A percentile compares a stretch with the other conserved stretches of the same genome.
These are phyloP conservation scores for Penicillium sumatraense DNA, from an alignment of 2,329 filamentous ascomycete genomes.

Conservation along the genomic window DNA sequence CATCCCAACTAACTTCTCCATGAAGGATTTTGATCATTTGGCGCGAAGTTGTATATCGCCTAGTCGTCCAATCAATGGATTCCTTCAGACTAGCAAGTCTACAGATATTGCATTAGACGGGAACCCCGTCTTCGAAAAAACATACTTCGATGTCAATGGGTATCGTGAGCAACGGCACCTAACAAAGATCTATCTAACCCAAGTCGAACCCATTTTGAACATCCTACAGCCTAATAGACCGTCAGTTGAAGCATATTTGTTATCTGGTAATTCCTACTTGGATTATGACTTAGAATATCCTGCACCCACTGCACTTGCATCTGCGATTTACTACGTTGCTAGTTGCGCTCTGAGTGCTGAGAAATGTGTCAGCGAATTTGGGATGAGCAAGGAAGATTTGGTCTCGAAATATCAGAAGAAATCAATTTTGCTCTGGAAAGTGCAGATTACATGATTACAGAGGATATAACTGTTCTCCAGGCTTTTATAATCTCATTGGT, in stretches of 20 bases:
- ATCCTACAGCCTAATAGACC: not conserved
- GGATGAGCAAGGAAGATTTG: not conserved
- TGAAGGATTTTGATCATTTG: too few species aligned
- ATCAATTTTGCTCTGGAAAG: not conserved
- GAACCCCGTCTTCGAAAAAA: not conserved
- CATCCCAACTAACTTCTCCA: too few species aligned
- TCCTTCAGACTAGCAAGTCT: not conserved
- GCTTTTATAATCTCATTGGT: not conserved
- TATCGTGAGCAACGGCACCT: not conserved
- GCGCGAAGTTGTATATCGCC: too few species aligned
- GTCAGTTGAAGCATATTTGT: not conserved
- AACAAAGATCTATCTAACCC: not conserved
- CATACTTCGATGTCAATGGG: not conserved
- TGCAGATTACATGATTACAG: not conserved
- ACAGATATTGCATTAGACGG: too few species aligned
- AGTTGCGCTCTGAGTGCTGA: not conserved
- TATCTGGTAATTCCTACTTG: not conserved
- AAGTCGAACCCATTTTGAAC: not conserved
- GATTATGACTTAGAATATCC: not conserved
- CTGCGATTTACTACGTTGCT: not conserved
- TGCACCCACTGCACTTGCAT: not conserved
- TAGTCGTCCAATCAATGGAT: too few species aligned
- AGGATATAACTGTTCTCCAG: not conserved
- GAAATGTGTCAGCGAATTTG: not conserved
- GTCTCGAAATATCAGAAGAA: too few species aligned